Percentiles rank a stretch among this genome's conserved stretches.
phyloP scores from a whole-genome alignment of 192 early-diverging fungal genomes.

The Oehlia diaphana region DNA sequence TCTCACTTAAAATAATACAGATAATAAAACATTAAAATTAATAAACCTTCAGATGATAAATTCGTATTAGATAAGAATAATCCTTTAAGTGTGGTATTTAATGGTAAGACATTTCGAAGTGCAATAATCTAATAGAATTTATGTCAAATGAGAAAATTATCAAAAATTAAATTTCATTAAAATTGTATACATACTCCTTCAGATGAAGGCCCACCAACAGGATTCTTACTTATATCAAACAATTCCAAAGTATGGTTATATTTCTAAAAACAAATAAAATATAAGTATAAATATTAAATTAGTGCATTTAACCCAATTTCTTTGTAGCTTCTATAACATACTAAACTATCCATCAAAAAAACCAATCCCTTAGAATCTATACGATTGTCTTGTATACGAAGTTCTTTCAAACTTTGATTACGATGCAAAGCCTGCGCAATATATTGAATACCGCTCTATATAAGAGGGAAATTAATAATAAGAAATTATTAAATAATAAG shows the following conservation, averaged over 20 bases:
- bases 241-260: constrained; percentile 46
- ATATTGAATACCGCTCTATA: constrained; percentile 51
- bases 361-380: constrained; percentile 49
- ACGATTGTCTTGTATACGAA: constrained; percentile 48
- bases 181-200: constrained; percentile 34
- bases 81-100: constrained; percentile 63
- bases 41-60: constrained; percentile 63
- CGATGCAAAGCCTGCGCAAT: constrained; percentile 55
- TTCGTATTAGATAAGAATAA: constrained; percentile 63
- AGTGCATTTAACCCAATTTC: too few relatives aligned
- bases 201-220: constrained; percentile 35
- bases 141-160: background rate
- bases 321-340: constrained; percentile 27
- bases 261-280: constrained; percentile 35
- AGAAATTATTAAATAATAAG: background rate
- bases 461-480: background rate
- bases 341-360: constrained; percentile 52
- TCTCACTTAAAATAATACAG: background rate
- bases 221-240: constrained; percentile 45
- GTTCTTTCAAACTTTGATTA: constrained; percentile 47
- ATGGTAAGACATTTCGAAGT: constrained; percentile 44
- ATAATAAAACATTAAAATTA: background rate
- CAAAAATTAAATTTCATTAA: background rate
- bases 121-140: constrained; percentile 36
- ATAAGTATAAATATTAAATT: too few relatives aligned